Evolutionary conservation across 306 rosid species (phyloP).

Genomic region (Prunus kanzakura): DNA sequence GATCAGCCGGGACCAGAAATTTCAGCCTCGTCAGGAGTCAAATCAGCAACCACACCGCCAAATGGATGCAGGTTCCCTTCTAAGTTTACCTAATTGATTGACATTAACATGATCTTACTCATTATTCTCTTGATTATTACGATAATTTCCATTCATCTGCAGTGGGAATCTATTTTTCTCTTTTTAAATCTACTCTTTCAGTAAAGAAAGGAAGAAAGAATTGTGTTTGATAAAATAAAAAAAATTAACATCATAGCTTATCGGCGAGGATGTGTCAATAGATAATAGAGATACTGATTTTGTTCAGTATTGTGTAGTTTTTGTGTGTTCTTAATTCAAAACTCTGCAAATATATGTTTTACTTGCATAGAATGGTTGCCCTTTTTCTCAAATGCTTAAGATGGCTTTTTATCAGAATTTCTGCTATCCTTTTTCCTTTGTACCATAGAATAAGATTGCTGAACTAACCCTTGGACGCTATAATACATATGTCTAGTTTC

Average conservation of each 20-base stretch:
- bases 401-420: not conserved
- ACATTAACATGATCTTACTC: not conserved
- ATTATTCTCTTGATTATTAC: not conserved
- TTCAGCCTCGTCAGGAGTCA: conserved; percentile 52
- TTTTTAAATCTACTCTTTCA: not conserved
- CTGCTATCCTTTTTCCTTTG: not conserved
- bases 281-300: not conserved
- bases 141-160: not conserved
- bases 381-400: not conserved
- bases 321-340: not conserved
- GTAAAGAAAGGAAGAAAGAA: not conserved
- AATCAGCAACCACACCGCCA: conserved; percentile 70
- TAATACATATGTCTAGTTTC: not conserved
- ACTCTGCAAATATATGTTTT: not conserved
- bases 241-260: not conserved
- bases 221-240: not conserved
- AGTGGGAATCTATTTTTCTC: not conserved
- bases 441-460: not conserved
- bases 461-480: not conserved
- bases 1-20: conserved; percentile 37
- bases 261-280: not conserved
- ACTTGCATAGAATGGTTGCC: not conserved
- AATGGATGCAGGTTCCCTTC: conserved; percentile 78
- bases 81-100: not conserved
- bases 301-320: not conserved